These are phyloP conservation scores for Chaetothyriales sp. DNA, from an alignment of 2,329 filamentous ascomycete species.

Conservation along the genomic window DNA sequence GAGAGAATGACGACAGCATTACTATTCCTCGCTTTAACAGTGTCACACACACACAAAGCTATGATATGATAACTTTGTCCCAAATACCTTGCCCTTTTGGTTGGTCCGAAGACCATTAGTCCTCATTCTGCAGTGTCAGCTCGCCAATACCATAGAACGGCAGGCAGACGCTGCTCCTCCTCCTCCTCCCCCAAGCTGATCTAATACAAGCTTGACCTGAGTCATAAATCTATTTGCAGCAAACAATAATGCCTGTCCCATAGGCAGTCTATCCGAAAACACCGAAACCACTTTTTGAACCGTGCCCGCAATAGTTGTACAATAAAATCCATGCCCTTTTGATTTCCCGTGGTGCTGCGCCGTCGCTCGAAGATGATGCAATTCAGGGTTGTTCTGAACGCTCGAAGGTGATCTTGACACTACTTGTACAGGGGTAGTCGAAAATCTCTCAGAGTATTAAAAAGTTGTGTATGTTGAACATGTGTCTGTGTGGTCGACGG, in stretches of 20 bases:
- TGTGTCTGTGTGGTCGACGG: neutral
- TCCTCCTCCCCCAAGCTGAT: neutral
- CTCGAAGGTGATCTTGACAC: constrained; percentile 10
- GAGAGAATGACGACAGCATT: neutral
- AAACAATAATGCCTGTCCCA: constrained; percentile 3
- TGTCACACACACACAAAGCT: neutral
- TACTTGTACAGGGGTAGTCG: constrained; percentile 19
- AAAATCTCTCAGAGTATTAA: constrained; percentile 11
- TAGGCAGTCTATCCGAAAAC: constrained; percentile 11
- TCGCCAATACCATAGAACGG: neutral
- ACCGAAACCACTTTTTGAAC: constrained; percentile 12
- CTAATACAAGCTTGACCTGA: constrained; percentile 15
- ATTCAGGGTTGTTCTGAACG: constrained; percentile 15
- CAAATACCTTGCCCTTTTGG: constrained; percentile 2
- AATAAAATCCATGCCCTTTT: constrained; percentile 13
- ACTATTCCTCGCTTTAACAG: neutral
- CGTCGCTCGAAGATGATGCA: constrained; percentile 12
- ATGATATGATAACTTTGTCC: neutral
- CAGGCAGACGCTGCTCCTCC: neutral
- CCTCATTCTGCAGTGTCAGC: neutral
- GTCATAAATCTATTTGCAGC: constrained; percentile 13
- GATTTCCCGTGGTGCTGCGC: constrained; percentile 10
- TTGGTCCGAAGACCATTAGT: neutral
- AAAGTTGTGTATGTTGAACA: constrained; percentile 5
- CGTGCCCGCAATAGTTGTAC: constrained; percentile 15